Conservation (phyloP, 208 protist species). For the Trypanosoma melophagium region DNA sequence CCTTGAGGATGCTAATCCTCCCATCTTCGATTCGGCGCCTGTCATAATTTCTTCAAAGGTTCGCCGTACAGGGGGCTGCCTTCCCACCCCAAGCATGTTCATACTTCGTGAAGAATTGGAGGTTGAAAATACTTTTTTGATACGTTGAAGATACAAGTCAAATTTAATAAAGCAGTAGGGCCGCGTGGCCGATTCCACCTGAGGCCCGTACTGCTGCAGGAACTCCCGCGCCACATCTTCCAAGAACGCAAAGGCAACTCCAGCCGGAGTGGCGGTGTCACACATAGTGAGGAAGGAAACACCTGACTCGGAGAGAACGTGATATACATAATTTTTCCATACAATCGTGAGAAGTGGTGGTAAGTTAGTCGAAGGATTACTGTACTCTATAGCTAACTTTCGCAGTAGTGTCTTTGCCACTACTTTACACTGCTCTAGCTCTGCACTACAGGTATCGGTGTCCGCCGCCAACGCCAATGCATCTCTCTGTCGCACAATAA, state of each 20-base stretch:
- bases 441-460: conserved; percentile 24
- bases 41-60: conserved; percentile 31
- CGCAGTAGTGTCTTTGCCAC: conserved; percentile 30
- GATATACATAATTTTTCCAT: conserved; percentile 28
- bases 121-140: conserved; percentile 34
- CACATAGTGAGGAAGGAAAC: conserved; percentile 35
- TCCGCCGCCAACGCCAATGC: conserved; percentile 38
- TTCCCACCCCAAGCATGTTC: conserved; percentile 4
- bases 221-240: conserved; percentile 42
- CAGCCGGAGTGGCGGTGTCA: conserved; percentile 19
- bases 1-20: not conserved
- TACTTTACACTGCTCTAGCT: conserved; percentile 33
- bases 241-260: conserved; percentile 33
- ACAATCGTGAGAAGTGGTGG: conserved; percentile 29
- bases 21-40: conserved; percentile 1
- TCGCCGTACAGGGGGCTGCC: conserved; percentile 7
- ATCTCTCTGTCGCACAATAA: conserved; percentile 38
- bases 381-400: conserved; percentile 26
- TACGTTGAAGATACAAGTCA: conserved; percentile 42
- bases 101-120: conserved; percentile 24
- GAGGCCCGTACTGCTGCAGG: conserved; percentile 32
- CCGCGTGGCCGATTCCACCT: conserved; percentile 33
- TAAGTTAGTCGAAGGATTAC: conserved; percentile 1
- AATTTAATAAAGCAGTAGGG: conserved; percentile 55
- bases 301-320: conserved; percentile 33